Percentiles rank a stretch among this genome's conserved stretches.
phyloP scores from a whole-genome alignment of 768 basidiomycete genomes.

The Rhodotorula taiwanensis region DNA sequence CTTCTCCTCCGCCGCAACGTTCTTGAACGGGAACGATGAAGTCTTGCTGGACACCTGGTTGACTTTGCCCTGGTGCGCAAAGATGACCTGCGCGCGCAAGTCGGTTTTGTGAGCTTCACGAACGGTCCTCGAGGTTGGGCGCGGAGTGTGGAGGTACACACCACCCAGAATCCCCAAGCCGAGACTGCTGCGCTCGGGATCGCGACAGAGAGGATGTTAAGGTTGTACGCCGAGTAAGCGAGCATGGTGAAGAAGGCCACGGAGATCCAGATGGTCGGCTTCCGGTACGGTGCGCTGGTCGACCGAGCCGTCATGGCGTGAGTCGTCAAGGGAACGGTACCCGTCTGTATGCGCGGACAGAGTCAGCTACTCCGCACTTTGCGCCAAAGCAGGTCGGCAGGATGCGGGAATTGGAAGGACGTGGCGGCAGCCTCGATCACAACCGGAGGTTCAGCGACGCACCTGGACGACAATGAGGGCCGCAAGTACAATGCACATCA shows the following conservation, averaged over 20 bases:
- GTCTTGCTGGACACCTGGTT: slow-evolving; percentile 15
- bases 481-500: slow-evolving; percentile 8
- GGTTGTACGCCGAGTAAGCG: slow-evolving; percentile 12
- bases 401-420: not conserved
- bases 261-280: slow-evolving; percentile 13
- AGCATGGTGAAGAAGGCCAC: slow-evolving; percentile 17
- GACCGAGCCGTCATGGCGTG: not conserved
- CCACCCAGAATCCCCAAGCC: slow-evolving; percentile 22
- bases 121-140: no score
- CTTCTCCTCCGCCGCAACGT: slow-evolving; percentile 14
- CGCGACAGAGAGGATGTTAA: slow-evolving; percentile 9
- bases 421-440: not conserved
- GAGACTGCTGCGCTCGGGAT: not conserved
- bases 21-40: slow-evolving; percentile 25
- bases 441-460: no score
- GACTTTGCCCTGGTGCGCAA: slow-evolving; percentile 19
- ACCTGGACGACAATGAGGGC: slow-evolving; percentile 24
- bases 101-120: no score
- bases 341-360: slow-evolving; percentile 5
- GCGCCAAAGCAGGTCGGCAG: no score
- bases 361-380: no score
- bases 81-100: slow-evolving; percentile 26
- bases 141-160: no score
- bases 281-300: slow-evolving; percentile 18
- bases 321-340: slow-evolving; percentile 21